Conservation (phyloP, 2,329 filamentous ascomycete species). For the Septoria petroselini region DNA sequence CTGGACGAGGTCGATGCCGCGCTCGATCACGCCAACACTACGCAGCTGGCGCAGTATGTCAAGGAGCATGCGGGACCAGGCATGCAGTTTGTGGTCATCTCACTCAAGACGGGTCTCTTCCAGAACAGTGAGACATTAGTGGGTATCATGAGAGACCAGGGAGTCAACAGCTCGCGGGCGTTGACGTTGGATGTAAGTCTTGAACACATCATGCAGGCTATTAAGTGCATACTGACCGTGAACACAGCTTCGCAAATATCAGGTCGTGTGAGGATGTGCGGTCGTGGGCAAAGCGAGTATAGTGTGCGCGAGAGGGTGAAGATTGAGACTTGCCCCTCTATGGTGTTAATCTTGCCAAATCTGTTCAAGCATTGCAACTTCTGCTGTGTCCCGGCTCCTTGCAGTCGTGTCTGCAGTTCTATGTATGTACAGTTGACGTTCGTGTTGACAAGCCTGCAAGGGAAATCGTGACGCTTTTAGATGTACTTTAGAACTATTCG, state of each 20-base stretch:
- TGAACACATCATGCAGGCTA: background rate
- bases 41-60: constrained; percentile 95
- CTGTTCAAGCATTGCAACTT: too few species aligned
- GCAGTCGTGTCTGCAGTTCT: too few species aligned
- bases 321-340: too few species aligned
- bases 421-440: too few species aligned
- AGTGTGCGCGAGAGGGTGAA: too few species aligned
- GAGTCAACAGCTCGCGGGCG: constrained; percentile 84
- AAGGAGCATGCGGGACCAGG: constrained; percentile 89
- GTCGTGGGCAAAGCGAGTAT: too few species aligned
- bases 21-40: constrained; percentile 95
- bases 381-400: too few species aligned
- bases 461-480: too few species aligned
- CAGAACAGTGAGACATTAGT: constrained; percentile 95
- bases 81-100: constrained; percentile 99
- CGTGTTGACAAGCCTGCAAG: too few species aligned
- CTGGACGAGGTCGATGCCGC: constrained; percentile 97
- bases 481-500: too few species aligned
- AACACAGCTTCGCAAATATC: constrained; percentile 37
- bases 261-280: constrained; percentile 22
- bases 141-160: constrained; percentile 92
- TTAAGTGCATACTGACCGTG: constrained; percentile 1
- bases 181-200: constrained; percentile 89
- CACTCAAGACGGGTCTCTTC: constrained; percentile 90
- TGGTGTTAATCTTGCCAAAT: too few species aligned